Evolutionary conservation across 805 yeast genomes (phyloP), one percentile per base, ranked within the genome.

Genomic region (Metschnikowia continentalis): DNA sequence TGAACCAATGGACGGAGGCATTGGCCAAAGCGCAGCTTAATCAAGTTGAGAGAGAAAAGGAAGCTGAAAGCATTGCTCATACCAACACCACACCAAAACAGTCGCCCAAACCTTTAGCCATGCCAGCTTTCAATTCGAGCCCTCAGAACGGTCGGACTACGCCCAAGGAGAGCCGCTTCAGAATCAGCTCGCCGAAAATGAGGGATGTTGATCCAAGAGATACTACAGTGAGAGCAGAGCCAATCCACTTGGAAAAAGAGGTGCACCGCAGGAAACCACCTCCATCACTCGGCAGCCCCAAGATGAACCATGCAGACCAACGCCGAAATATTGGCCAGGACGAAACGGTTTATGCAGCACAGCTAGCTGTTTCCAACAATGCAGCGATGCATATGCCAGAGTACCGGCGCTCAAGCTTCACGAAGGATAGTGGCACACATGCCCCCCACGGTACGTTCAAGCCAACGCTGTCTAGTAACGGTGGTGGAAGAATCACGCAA

Each of bases 1-100:
- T 81, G 0, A 67, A 74, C 13, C 61, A 69, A 17, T 86, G 92
- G 92, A 56, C 57, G 1, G 61, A 57, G 13, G 51, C 58, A 4
- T 52, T 57, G 42, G 61, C 61, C 6, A 54, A 46, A 42, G 47
- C 64, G 19, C 64, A 64, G 40, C 49, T 62, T 37, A 62, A 60
- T 37, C 64, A 62, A 47, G 47, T 51, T 35, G 66, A 63, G 47
- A 47, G 57, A 38, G 56, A 47, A 41, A 47, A 37, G 23, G 52
- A 50, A 42, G 48, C 49, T 7, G 57, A 51, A 37, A 46, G 22
- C 36, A 15, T 32, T 30, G 13, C 26, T 14, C 14, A 13, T 11
- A 35, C 23, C 2, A 36, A 44, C 23, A 22, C 53, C 30, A 42
- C 33, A 39, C 17, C 55, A 3, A 50, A 39, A 14, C 26, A 54